Percentiles rank a stretch among this genome's conserved stretches.
Evolutionary conservation across 2,329 filamentous ascomycete species (phyloP).

Genomic region (Alternaria consortialis): DNA sequence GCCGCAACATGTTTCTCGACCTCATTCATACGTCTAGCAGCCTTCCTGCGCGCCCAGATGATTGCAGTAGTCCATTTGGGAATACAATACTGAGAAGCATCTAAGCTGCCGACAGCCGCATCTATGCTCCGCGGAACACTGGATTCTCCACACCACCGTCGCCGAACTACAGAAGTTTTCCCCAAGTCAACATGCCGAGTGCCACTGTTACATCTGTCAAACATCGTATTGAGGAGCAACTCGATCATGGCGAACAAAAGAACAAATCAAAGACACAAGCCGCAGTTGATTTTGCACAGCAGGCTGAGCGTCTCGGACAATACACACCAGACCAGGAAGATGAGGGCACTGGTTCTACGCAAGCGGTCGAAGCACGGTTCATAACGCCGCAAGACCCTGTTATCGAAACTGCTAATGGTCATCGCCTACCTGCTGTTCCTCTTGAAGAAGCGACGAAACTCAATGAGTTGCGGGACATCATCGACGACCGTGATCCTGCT

Average conservation of each 20-base stretch:
- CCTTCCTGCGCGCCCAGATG: not conserved
- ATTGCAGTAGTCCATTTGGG: not conserved
- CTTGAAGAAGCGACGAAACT: constrained; percentile 74
- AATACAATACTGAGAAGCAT: not conserved
- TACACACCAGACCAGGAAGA: constrained; percentile 53
- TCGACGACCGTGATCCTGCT: constrained; percentile 52
- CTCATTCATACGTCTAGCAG: not conserved
- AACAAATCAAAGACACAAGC: constrained; percentile 44
- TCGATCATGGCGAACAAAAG: constrained; percentile 30
- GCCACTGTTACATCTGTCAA: constrained; percentile 26
- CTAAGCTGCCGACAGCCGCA: not conserved
- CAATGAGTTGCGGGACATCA: constrained; percentile 67
- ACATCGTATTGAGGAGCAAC: constrained; percentile 20
- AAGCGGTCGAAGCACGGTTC: constrained; percentile 68
- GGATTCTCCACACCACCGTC: constrained; percentile 32
- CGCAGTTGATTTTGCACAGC: constrained; percentile 67
- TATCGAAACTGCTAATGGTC: constrained; percentile 72
- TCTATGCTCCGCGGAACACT: constrained; percentile 22
- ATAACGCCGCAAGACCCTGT: constrained; percentile 76
- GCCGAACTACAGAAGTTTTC: constrained; percentile 20
- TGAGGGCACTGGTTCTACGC: constrained; percentile 57
- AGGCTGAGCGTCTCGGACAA: constrained; percentile 62
- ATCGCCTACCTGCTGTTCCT: constrained; percentile 73
- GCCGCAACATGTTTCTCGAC: constrained; percentile 5
- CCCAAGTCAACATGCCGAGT: constrained; percentile 34